Percentiles rank a stretch among this genome's conserved stretches.
Evolutionary conservation across 2,329 filamentous ascomycete genomes (phyloP).

Genomic region (Aspergillus ruber): DNA sequence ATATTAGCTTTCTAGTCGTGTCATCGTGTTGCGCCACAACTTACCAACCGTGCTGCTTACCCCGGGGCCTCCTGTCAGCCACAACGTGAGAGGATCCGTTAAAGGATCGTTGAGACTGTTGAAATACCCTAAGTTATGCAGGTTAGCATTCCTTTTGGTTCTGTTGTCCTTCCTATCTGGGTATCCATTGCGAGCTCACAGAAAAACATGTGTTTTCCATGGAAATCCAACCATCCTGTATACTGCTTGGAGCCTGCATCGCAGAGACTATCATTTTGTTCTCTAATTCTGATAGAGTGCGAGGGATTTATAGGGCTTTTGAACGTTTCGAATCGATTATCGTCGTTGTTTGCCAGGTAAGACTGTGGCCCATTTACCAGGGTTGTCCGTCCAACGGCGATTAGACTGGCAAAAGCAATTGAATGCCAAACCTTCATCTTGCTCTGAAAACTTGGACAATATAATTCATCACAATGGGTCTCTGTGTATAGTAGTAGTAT

Average conservation of each 20-base stretch:
- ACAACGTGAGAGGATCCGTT: constrained; percentile 16
- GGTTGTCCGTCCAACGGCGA: background rate
- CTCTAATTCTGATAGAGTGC: constrained; percentile 18
- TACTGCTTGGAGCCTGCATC: constrained; percentile 20
- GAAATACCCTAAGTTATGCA: constrained; percentile 10
- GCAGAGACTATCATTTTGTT: constrained; percentile 20
- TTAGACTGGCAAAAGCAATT: background rate
- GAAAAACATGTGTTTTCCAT: constrained; percentile 13
- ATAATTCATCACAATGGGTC: background rate
- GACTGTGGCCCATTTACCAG: background rate
- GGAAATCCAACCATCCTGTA: constrained; percentile 22
- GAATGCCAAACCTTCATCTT: background rate
- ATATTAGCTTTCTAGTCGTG: background rate
- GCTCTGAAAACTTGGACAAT: background rate
- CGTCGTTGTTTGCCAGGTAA: background rate
- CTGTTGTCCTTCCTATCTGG: background rate
- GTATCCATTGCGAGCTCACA: constrained; percentile 2
- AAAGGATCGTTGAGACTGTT: constrained; percentile 16
- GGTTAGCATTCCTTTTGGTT: background rate
- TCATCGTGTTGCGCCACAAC: background rate
- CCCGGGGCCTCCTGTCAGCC: constrained; percentile 18
- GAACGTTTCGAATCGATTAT: constrained; percentile 3
- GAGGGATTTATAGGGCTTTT: constrained; percentile 9
- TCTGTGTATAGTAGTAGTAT: background rate
- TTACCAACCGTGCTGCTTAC: constrained; percentile 14